phyloP scores from a whole-genome alignment of 1,139 yeast species.

The Pichia sp. region DNA sequence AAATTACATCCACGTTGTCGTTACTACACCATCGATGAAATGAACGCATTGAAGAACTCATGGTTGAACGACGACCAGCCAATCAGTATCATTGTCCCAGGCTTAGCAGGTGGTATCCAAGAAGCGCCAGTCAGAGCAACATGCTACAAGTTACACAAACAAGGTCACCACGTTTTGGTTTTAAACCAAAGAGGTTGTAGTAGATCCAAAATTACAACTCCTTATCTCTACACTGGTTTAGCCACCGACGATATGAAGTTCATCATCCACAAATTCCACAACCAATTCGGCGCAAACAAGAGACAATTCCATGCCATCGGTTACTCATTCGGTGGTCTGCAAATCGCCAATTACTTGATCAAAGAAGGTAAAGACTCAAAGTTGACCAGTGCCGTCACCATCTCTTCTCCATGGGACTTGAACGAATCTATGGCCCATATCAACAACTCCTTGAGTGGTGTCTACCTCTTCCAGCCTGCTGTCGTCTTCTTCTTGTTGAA shows the following conservation, averaged over 20 bases:
- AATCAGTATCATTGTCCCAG: constrained; percentile 71
- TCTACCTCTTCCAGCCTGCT: constrained; percentile 57
- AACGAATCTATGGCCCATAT: constrained; percentile 53
- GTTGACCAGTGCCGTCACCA: constrained; percentile 63
- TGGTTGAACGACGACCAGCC: constrained; percentile 47
- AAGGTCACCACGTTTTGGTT: constrained; percentile 63
- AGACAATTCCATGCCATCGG: constrained; percentile 82
- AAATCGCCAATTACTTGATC: constrained; percentile 77
- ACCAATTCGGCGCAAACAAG: constrained; percentile 22
- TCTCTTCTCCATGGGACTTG: constrained; percentile 88
- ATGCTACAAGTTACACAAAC: constrained; percentile 37
- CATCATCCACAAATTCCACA: constrained; percentile 45
- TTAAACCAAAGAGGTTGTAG: constrained; percentile 86
- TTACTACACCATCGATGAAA: constrained; percentile 55
- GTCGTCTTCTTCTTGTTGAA: constrained; percentile 53
- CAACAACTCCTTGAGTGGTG: constrained; percentile 51
- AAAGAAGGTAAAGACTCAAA: constrained; percentile 55
- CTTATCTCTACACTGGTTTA: constrained; percentile 67
- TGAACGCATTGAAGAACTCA: constrained; percentile 28
- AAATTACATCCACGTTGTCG: constrained; percentile 77
- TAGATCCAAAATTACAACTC: constrained; percentile 75
- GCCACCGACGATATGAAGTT: constrained; percentile 73
- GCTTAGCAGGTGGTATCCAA: constrained; percentile 90
- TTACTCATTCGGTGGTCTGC: constrained; percentile 82
- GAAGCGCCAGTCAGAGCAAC: constrained; percentile 80